Evolutionary conservation across 768 basidiomycete species (phyloP), one percentile per base, ranked within the genome.

Genomic region (Saitozyma sp.): DNA sequence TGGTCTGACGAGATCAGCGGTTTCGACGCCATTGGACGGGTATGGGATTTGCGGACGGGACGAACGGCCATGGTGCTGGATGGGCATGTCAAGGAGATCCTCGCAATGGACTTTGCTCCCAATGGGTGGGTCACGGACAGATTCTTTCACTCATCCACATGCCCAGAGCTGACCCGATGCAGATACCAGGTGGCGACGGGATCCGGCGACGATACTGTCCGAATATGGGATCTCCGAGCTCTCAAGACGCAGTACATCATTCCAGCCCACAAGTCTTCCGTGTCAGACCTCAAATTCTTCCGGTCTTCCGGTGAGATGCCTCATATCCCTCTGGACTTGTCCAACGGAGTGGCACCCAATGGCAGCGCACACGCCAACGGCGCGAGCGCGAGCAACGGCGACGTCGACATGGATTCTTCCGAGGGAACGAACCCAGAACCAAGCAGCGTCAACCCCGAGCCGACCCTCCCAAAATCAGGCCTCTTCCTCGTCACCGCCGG

Each of bases 101-200:
- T 91, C 63, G 83, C 90, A 6, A 88, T 94, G 66, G 88, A 87
- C 59, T 99, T 98, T 80, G 93, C 93, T 39, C 94, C 95, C 6
- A 97, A 94, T 72, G 92, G 95, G 92, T 95, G 76, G 64, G 89
- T 82, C 53, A 29, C 29, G 5, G 29, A 29, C 5, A 29, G 29
- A 29, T 5, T 29, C 29, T 63, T 14, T 4, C 11, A 29, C 56
- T 16, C 14, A 49, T 9, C 2, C 17, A 42, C 17, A 19, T 3
- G 7, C 13, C 16, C 29, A 16, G 19, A 5, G 20, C 14, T 56
- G 45, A 11, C 20, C 65, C 52, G 54, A 50, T 64, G 54, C 37
- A 97, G 94, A 64, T 94, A 96, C 75, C 95, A 98, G 84, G 88
- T 99, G 54, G 96, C 94, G 39, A 96, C 96, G 0, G 96, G 95